Percentiles rank a stretch among this genome's conserved stretches.
phyloP scores from a whole-genome alignment of 2,329 filamentous ascomycete species.

The Neocatenulostroma microsporum region DNA sequence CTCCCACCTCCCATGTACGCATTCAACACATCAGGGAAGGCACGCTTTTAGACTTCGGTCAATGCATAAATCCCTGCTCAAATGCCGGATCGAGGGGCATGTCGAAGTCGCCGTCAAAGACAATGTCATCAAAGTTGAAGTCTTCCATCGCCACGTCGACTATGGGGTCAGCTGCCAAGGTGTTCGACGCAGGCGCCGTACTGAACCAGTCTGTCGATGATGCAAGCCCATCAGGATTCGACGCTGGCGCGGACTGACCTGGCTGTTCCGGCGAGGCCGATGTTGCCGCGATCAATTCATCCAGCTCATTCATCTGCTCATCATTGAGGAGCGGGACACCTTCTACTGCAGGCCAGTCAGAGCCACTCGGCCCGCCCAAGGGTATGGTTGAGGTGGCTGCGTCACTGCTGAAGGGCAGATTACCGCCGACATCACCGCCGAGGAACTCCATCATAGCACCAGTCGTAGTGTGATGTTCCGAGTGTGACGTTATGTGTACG shows the following conservation, averaged over 20 bases:
- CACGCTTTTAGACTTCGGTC: too few relatives aligned
- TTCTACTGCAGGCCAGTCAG: conserved; percentile 2
- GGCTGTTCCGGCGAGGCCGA: conserved; percentile 1
- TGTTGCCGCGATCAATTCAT: conserved; percentile 19
- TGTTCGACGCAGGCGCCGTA: too few relatives aligned
- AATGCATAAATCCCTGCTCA: too few relatives aligned
- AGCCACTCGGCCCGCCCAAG: neutral
- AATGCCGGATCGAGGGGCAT: conserved; percentile 19
- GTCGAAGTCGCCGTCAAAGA: conserved; percentile 15
- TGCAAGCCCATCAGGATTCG: neutral
- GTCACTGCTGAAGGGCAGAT: conserved; percentile 22
- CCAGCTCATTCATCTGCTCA: conserved; percentile 16
- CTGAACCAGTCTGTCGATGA: neutral
- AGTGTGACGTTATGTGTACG: conserved; percentile 14
- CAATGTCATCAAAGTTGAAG: conserved; percentile 19
- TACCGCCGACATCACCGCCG: conserved; percentile 15
- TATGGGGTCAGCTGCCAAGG: too few relatives aligned
- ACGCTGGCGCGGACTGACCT: neutral
- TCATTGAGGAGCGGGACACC: neutral
- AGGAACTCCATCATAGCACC: conserved; percentile 28
- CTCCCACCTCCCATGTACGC: too few relatives aligned
- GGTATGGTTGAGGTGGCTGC: conserved; percentile 14
- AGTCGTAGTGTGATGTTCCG: conserved; percentile 15
- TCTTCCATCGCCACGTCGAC: conserved; percentile 9
- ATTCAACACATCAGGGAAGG: too few relatives aligned